Base-by-base conservation (phyloP, 192 early-diverging fungal genomes). In the Podila epigama region DNA sequence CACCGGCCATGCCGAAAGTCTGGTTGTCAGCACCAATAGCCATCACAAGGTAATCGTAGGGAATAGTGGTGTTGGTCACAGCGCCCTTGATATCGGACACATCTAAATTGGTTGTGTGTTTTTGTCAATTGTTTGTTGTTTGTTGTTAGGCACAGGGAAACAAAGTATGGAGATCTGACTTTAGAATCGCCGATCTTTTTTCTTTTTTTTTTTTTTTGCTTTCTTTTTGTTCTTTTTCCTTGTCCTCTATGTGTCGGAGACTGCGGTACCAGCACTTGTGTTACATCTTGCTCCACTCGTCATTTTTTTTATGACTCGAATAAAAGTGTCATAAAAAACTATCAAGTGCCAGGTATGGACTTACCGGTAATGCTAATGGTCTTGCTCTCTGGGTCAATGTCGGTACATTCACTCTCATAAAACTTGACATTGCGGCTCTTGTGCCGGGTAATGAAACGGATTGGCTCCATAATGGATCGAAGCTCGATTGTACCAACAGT, bases 401-500 rank as follows among this genome's bases (percentile, higher is more conserved):
- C 85, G 7, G 87, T 95, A 86, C 94, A 96, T 63, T 90, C 92
- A 64, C 92, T 95, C 79, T 98, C 96, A 62, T 92, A 90, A 66
- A 97, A 94, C 81, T 85, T 87, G 73, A 96, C 89, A 64, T 90
- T 90, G 40, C 94, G 88, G 42, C 81, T 83, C 86, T 98, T 98
- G 85, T 92, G 91, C 25, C 94, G 88, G 55, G 91, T 93, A 55
- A 98, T 82, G 84, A 89, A 93, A 20, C 94, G 92, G 53, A 95
- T 86, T 9, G 94, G 94, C 79, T 92, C 89, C 83, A 96, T 92
- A 79, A 97, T 92, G 32, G 89, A 92, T 28, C 94, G 85, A 48
- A 93, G 83, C 62, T 96, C 94, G 44, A 97, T 86, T 0, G 94
- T 96, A 63, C 95, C 95, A n/a, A 93, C 92, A 2, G 95, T 95